A percentile compares a stretch with the other conserved stretches of the same genome.
Conservation (phyloP, 2,329 filamentous ascomycete species). For the Colletotrichum tropicicola region DNA sequence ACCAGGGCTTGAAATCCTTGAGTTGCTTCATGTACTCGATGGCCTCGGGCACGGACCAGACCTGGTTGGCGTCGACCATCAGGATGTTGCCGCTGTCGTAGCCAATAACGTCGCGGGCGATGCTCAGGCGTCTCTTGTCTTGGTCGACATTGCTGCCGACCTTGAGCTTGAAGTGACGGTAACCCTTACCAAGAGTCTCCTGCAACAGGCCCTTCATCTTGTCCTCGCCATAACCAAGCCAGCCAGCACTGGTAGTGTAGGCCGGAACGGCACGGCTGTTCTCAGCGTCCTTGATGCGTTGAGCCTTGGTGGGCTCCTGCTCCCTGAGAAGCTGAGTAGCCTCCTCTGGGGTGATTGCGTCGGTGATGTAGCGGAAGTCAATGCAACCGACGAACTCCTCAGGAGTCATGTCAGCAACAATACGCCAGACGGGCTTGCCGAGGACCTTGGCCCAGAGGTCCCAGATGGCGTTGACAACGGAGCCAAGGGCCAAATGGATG, state of each 20-base stretch:
- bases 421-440: slow-evolving; percentile 87
- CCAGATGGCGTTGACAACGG: slow-evolving; percentile 92
- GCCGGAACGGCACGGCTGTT: slow-evolving; percentile 81
- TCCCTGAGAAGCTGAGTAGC: slow-evolving; percentile 76
- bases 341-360: slow-evolving; percentile 89
- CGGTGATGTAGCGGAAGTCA: slow-evolving; percentile 94
- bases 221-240: slow-evolving; percentile 90
- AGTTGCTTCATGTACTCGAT: slow-evolving; percentile 88
- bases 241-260: slow-evolving; percentile 90
- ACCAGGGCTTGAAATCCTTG: slow-evolving; percentile 87
- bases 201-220: slow-evolving; percentile 81
- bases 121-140: slow-evolving; percentile 74
- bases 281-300: slow-evolving; percentile 78
- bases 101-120: slow-evolving; percentile 82
- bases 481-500: slow-evolving; percentile 89
- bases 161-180: slow-evolving; percentile 91
- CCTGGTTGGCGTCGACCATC: slow-evolving; percentile 94
- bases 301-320: slow-evolving; percentile 72
- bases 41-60: slow-evolving; percentile 91
- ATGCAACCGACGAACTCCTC: slow-evolving; percentile 89
- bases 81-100: slow-evolving; percentile 85
- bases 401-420: slow-evolving; percentile 89
- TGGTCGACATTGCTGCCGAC: slow-evolving; percentile 79
- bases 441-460: slow-evolving; percentile 93
- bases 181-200: slow-evolving; percentile 80